Conservation (phyloP, 2,329 filamentous ascomycete species). For the Tolypocladium ophioglossoides region DNA sequence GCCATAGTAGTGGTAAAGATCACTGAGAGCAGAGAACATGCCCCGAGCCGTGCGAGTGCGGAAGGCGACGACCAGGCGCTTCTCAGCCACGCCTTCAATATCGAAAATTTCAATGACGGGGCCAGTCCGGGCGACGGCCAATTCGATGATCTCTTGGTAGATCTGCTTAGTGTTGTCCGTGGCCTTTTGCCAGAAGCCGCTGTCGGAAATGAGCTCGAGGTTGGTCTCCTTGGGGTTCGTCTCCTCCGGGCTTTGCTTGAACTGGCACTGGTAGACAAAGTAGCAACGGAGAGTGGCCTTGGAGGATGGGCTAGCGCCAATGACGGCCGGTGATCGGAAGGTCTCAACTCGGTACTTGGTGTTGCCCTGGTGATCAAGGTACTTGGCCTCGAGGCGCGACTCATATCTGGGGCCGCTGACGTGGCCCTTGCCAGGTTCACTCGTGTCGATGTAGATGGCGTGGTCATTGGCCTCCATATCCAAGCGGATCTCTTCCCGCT, state of each 20-base stretch:
- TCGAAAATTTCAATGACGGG: conserved; percentile 98
- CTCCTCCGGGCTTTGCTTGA: conserved; percentile 61
- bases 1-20: conserved; percentile 98
- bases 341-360: conserved; percentile 89
- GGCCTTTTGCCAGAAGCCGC: conserved; percentile 89
- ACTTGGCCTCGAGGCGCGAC: conserved; percentile 87
- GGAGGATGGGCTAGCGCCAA: conserved; percentile 56
- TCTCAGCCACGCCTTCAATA: conserved; percentile 82
- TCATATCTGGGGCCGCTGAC: conserved; percentile 83
- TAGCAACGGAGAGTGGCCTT: conserved; percentile 89
- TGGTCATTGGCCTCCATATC: conserved; percentile 94
- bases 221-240: conserved; percentile 72
- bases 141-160: conserved; percentile 86
- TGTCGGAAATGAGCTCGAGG: conserved; percentile 84
- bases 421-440: conserved; percentile 71
- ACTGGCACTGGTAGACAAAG: conserved; percentile 96
- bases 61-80: conserved; percentile 89
- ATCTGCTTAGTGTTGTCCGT: conserved; percentile 92
- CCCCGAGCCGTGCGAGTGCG: conserved; percentile 85
- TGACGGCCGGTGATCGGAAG: conserved; percentile 78
- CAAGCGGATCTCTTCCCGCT: conserved; percentile 84
- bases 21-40: conserved; percentile 88
- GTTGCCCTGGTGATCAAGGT: conserved; percentile 69
- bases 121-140: conserved; percentile 74
- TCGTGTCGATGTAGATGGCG: conserved; percentile 97